Conservation (phyloP, 345 rosid genomes). For the Arabis alpina region DNA sequence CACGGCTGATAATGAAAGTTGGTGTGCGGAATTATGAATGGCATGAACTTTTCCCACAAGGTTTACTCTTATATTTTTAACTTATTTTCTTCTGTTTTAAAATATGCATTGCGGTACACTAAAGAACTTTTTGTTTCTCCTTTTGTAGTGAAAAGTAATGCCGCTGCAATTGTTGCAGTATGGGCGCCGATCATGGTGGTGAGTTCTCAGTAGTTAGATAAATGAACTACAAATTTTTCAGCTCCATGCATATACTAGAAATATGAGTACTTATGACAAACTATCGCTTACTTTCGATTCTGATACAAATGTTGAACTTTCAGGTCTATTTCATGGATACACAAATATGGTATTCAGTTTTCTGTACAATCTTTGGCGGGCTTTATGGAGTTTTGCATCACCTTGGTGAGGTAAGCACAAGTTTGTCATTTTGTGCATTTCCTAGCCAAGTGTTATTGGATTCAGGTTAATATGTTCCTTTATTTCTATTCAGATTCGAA, state of each 20-base stretch:
- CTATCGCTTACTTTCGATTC: background rate
- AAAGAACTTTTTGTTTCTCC: slow-evolving; percentile 26
- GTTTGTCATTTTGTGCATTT: slow-evolving; percentile 17
- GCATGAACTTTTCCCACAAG: slow-evolving; percentile 90
- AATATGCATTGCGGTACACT: slow-evolving; percentile 23
- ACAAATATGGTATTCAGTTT: slow-evolving; percentile 98
- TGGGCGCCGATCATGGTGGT: slow-evolving; percentile 96
- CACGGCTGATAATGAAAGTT: slow-evolving; percentile 70
- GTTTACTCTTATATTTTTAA: slow-evolving; percentile 41
- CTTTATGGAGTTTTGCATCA: slow-evolving; percentile 94
- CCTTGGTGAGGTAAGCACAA: slow-evolving; percentile 86
- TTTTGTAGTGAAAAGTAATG: slow-evolving; percentile 77
- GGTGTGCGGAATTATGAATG: slow-evolving; percentile 76
- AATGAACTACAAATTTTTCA: background rate
- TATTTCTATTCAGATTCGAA: slow-evolving; percentile 67
- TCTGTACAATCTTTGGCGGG: slow-evolving; percentile 87
- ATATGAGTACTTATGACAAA: slow-evolving; percentile 4
- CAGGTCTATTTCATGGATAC: slow-evolving; percentile 99
- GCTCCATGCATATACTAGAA: background rate
- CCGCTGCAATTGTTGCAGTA: slow-evolving; percentile 87
- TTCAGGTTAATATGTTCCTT: slow-evolving; percentile 36
- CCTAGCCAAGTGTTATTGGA: slow-evolving; percentile 9
- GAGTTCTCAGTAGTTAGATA: slow-evolving; percentile 45
- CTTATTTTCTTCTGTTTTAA: slow-evolving; percentile 4
- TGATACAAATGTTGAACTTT: slow-evolving; percentile 25